phyloP scores from a whole-genome alignment of 768 basidiomycete genomes.

The Mycena belliarum region DNA sequence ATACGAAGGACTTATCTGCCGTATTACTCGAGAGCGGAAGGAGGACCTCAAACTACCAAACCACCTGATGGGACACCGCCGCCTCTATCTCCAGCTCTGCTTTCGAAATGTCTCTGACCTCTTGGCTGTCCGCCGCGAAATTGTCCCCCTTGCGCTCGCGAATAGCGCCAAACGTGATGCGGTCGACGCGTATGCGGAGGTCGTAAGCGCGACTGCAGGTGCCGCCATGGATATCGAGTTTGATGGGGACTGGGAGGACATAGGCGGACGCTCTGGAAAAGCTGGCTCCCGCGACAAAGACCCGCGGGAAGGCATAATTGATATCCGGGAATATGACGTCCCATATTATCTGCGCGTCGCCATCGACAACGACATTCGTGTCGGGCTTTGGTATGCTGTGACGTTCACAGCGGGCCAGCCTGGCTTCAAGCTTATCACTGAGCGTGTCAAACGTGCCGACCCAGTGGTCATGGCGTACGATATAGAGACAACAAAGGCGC shows the following conservation, averaged over 20 bases:
- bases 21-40: slow-evolving; percentile 79
- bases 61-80: slow-evolving; percentile 92
- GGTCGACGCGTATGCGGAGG: slow-evolving; percentile 96
- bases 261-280: slow-evolving; percentile 36
- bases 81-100: slow-evolving; percentile 83
- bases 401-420: slow-evolving; percentile 83
- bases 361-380: slow-evolving; percentile 97
- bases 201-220: slow-evolving; percentile 77
- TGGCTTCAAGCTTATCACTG: slow-evolving; percentile 64
- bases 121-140: slow-evolving; percentile 80
- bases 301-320: slow-evolving; percentile 90
- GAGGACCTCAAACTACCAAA: slow-evolving; percentile 96
- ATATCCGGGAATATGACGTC: slow-evolving; percentile 94
- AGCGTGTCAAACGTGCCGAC: slow-evolving; percentile 96
- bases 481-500: slow-evolving; percentile 99
- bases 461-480: slow-evolving; percentile 99
- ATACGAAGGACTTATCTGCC: slow-evolving; percentile 84
- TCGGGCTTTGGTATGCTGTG: slow-evolving; percentile 96
- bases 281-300: slow-evolving; percentile 59
- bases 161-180: slow-evolving; percentile 93
- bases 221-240: slow-evolving; percentile 68
- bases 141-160: slow-evolving; percentile 85
- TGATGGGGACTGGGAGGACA: slow-evolving; percentile 61
- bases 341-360: slow-evolving; percentile 98
- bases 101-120: slow-evolving; percentile 96